phyloP scores from a whole-genome alignment of 768 basidiomycete genomes.

The Lactifluus hygrophoroides region DNA sequence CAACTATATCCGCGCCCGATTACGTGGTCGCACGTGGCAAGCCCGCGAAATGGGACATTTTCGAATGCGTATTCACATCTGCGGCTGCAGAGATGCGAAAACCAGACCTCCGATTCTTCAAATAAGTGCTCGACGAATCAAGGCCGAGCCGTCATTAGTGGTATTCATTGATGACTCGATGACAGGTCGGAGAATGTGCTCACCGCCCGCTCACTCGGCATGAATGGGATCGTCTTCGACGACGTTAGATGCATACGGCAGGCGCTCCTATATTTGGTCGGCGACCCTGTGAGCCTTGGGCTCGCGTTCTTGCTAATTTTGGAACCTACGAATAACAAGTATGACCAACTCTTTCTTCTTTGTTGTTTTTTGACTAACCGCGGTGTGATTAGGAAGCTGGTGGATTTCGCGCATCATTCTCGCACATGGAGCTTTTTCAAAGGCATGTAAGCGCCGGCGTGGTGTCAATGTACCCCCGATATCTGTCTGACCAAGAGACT shows the following conservation, averaged over 20 bases:
- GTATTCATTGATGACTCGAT: conserved; percentile 58
- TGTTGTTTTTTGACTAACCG: background rate
- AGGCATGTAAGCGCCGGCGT: conserved; percentile 33
- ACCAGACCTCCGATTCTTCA: conserved; percentile 46
- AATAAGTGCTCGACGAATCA: conserved; percentile 38
- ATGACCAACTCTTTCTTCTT: conserved; percentile 1
- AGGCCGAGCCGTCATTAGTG: conserved; percentile 36
- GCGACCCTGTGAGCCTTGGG: conserved; percentile 39
- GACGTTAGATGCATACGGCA: conserved; percentile 34
- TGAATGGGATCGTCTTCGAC: conserved; percentile 47
- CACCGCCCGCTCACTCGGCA: conserved; percentile 47
- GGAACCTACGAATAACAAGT: conserved; percentile 42
- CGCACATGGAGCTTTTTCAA: conserved; percentile 50
- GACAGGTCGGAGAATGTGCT: conserved; percentile 53
- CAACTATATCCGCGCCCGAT: conserved; percentile 49
- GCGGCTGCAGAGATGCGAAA: conserved; percentile 45
- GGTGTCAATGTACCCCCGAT: conserved; percentile 16
- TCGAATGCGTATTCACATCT: conserved; percentile 45
- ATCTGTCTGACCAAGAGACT: background rate
- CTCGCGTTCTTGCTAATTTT: conserved; percentile 42
- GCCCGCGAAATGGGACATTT: conserved; percentile 40
- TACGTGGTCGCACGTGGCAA: conserved; percentile 39
- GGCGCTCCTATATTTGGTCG: conserved; percentile 38
- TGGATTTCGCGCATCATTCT: conserved; percentile 32
- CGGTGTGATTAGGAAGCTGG: conserved; percentile 31